Conservation (phyloP, 2,329 filamentous ascomycete genomes). For the Pyrenochaeta sp. region DNA sequence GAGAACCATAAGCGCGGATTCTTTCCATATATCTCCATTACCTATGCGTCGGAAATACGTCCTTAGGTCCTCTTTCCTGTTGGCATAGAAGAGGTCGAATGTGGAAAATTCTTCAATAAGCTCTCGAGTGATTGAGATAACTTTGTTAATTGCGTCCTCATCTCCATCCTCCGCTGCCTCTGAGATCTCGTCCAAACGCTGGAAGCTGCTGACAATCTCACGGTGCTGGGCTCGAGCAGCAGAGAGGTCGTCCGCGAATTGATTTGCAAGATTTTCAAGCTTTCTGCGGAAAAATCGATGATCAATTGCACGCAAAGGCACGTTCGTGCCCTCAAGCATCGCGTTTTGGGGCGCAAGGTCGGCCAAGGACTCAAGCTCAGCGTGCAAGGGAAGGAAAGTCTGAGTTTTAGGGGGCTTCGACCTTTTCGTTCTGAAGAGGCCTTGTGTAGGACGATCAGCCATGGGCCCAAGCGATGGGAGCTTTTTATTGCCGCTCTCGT, state of each 20-base stretch:
- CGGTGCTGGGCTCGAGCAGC: conserved; percentile 44
- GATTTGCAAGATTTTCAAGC: conserved; percentile 34
- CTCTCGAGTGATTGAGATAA: conserved; percentile 66
- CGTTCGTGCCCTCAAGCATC: conserved; percentile 38
- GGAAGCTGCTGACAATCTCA: conserved; percentile 51
- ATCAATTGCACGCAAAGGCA: conserved; percentile 39
- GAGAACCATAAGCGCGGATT: conserved; percentile 44
- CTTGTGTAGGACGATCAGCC: conserved; percentile 35
- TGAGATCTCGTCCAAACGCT: conserved; percentile 55
- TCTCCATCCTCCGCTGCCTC: conserved; percentile 59
- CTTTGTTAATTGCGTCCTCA: conserved; percentile 61
- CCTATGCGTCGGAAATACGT: conserved; percentile 47
- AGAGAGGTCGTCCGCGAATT: conserved; percentile 54
- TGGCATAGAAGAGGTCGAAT: conserved; percentile 66
- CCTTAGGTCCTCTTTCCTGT: conserved; percentile 54
- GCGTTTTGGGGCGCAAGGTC: conserved; percentile 16
- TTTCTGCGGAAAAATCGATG: conserved; percentile 40
- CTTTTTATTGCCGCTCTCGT: conserved; percentile 19
- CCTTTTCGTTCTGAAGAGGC: conserved; percentile 39
- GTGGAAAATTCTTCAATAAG: conserved; percentile 68
- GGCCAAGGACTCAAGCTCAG: conserved; percentile 5
- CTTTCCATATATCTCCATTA: conserved; percentile 45
- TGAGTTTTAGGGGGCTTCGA: conserved; percentile 30
- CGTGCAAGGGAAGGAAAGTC: conserved; percentile 39
- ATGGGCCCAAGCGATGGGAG: conserved; percentile 26